phyloP scores from a whole-genome alignment of 169 alveolate genomes.

The Theileria parva region DNA sequence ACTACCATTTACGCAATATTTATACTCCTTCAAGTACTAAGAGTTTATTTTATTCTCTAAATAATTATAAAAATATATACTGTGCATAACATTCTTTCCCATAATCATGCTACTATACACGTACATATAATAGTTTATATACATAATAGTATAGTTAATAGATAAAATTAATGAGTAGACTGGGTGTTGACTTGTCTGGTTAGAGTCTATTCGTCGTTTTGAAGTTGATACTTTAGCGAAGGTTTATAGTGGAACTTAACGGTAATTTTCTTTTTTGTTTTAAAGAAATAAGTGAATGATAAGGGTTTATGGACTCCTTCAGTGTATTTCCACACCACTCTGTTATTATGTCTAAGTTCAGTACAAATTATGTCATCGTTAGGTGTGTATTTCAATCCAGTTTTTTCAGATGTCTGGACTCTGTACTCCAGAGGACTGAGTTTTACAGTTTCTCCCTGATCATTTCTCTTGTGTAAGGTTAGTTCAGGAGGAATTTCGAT shows the following conservation, averaged over 20 bases:
- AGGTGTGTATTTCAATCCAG: background rate
- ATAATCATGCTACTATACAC: no score
- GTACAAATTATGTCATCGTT: background rate
- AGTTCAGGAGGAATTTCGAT: background rate
- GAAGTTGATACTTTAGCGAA: background rate
- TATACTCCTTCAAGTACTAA: background rate
- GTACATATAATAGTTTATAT: no score
- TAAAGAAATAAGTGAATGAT: background rate
- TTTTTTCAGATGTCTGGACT: background rate
- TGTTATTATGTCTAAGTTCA: background rate
- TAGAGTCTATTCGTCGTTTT: background rate
- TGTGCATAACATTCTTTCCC: background rate
- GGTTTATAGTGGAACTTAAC: background rate
- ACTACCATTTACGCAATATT: background rate
- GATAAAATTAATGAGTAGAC: background rate
- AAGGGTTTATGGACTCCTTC: background rate
- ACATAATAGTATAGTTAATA: no score
- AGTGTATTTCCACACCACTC: background rate
- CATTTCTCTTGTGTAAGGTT: background rate
- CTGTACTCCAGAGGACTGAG: background rate
- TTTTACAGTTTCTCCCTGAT: background rate
- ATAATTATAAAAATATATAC: background rate
- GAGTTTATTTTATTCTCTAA: background rate
- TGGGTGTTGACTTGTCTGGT: background rate
- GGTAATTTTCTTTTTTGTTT: background rate